Evolutionary conservation across 108 stramenopile genomes (phyloP).

Genomic region (Conticribra guillardii): DNA sequence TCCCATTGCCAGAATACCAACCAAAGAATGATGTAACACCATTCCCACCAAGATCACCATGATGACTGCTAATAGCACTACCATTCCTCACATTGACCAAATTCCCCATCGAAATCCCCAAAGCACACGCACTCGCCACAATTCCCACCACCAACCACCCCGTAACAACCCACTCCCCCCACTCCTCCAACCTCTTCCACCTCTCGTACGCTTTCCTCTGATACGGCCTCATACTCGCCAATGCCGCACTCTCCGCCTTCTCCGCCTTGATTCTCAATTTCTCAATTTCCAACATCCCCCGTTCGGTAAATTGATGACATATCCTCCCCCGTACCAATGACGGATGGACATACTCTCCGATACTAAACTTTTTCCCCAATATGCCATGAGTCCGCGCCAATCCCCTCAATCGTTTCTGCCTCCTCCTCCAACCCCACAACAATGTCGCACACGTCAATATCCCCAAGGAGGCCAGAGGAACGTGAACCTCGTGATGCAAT

Average conservation of each 20-base stretch:
- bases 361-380: constrained; percentile 27
- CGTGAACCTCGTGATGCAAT: constrained; percentile 30
- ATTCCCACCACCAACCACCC: constrained; percentile 23
- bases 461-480: constrained; percentile 1
- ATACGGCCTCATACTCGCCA: constrained; percentile 42
- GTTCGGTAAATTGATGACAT: constrained; percentile 7
- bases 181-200: constrained; percentile 11
- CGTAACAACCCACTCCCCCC: constrained; percentile 13
- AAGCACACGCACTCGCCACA: constrained; percentile 23
- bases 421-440: background rate
- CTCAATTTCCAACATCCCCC: constrained; percentile 1
- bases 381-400: constrained; percentile 26
- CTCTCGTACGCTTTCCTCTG: constrained; percentile 32
- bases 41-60: background rate
- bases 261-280: constrained; percentile 20
- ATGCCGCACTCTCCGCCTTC: constrained; percentile 42
- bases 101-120: constrained; percentile 19
- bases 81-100: constrained; percentile 3
- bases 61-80: background rate
- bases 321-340: constrained; percentile 12
- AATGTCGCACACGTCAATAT: background rate
- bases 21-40: too few species aligned
- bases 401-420: background rate
- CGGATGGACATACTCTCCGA: constrained; percentile 13
- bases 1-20: too few species aligned